These are phyloP conservation scores for Phragmites australis DNA, from an alignment of 176 grass and related monocot genomes.

Conservation along the genomic window DNA sequence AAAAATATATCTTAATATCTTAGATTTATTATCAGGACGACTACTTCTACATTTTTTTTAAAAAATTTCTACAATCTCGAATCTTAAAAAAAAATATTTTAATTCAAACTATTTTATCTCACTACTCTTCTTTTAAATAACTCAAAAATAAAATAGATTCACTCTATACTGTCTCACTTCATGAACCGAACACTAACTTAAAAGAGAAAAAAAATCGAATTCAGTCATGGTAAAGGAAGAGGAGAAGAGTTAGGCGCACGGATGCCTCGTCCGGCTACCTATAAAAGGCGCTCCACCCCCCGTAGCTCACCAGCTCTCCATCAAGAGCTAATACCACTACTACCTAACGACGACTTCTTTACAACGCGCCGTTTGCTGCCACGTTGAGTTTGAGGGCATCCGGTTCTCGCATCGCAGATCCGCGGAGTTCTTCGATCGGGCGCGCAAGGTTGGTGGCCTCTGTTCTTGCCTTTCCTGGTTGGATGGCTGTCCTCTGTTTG, in stretches of 20 bases:
- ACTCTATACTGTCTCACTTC: too few relatives aligned
- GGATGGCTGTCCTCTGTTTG: background rate
- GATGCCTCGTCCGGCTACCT: background rate
- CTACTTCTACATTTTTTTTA: too few relatives aligned
- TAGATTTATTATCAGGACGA: too few relatives aligned
- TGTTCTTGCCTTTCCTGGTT: background rate
- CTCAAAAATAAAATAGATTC: too few relatives aligned
- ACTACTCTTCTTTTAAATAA: too few relatives aligned
- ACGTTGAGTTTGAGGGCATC: background rate
- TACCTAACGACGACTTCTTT: conserved; percentile 6
- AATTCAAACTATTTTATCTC: too few relatives aligned
- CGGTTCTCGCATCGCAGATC: background rate
- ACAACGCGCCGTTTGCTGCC: conserved; percentile 12
- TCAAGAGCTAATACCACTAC: conserved; percentile 41
- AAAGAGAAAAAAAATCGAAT: background rate
- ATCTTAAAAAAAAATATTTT: too few relatives aligned
- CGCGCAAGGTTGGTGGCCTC: background rate
- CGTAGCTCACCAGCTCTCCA: conserved; percentile 56
- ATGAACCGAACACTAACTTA: too few relatives aligned
- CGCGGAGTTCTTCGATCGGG: background rate
- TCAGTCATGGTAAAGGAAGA: background rate
- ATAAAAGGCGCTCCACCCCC: conserved; percentile 40
- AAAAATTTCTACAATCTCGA: too few relatives aligned
- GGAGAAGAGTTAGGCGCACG: background rate
- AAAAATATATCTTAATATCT: too few relatives aligned